phyloP scores from a whole-genome alignment of 805 yeast species.

The Candida nonsorbophila region DNA sequence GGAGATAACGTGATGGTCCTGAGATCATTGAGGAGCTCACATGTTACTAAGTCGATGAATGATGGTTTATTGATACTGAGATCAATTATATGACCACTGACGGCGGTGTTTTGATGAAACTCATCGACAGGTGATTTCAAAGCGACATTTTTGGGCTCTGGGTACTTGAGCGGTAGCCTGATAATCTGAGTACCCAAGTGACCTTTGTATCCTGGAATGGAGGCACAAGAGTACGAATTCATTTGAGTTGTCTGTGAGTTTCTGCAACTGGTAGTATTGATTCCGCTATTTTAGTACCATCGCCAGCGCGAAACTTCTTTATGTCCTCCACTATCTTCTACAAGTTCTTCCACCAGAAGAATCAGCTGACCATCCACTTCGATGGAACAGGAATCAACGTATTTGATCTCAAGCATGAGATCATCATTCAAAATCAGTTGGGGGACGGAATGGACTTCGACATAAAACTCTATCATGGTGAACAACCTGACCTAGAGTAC shows the following conservation, averaged over 20 bases:
- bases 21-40: conserved; percentile 24
- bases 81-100: conserved; percentile 18
- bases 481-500: conserved; percentile 60
- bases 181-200: conserved; percentile 4
- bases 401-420: conserved; percentile 89
- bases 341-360: conserved; percentile 77
- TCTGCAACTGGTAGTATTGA: not conserved
- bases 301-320: not conserved
- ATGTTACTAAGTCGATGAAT: conserved; percentile 23
- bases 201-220: conserved; percentile 6
- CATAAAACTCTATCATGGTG: conserved; percentile 56
- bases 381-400: conserved; percentile 97
- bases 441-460: conserved; percentile 85
- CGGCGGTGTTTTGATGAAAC: conserved; percentile 14
- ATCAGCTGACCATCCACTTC: conserved; percentile 71
- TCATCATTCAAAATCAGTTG: conserved; percentile 72
- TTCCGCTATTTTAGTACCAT: not conserved
- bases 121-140: conserved; percentile 14
- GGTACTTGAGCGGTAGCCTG: conserved; percentile 10
- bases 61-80: conserved; percentile 13
- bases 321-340: conserved; percentile 91
- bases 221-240: conserved; percentile 4
- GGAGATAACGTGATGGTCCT: conserved; percentile 36
- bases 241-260: not conserved
- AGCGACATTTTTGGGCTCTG: not conserved